Conservation (phyloP, 352 stramenopile species). For the Pythium graminicola region DNA sequence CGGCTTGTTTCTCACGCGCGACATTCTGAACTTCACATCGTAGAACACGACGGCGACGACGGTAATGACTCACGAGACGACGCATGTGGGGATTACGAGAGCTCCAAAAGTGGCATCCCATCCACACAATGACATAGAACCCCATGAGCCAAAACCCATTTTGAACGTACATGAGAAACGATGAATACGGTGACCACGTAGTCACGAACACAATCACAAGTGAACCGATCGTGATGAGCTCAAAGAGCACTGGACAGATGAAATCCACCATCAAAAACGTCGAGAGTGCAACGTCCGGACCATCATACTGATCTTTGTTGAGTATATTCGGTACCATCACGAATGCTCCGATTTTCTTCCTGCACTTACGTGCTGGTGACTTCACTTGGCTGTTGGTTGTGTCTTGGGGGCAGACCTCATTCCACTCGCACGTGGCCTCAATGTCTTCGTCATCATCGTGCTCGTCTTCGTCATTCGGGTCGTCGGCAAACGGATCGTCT, state of each 20-base stretch:
- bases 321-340: slow-evolving; percentile 67
- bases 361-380: slow-evolving; percentile 40
- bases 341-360: slow-evolving; percentile 54
- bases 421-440: slow-evolving; percentile 29
- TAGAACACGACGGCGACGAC: slow-evolving; percentile 64
- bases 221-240: slow-evolving; percentile 62
- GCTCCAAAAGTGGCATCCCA: slow-evolving; percentile 83
- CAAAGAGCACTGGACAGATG: slow-evolving; percentile 73
- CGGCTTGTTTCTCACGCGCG: slow-evolving; percentile 71
- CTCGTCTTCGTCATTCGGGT: slow-evolving; percentile 68
- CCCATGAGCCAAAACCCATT: slow-evolving; percentile 69
- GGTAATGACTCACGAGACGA: slow-evolving; percentile 84
- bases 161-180: slow-evolving; percentile 81
- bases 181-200: slow-evolving; percentile 52
- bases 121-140: slow-evolving; percentile 69
- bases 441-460: slow-evolving; percentile 51
- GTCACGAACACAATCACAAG: slow-evolving; percentile 52
- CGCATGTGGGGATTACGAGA: slow-evolving; percentile 80
- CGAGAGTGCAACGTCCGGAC: slow-evolving; percentile 70
- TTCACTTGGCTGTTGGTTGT: slow-evolving; percentile 36
- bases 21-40: slow-evolving; percentile 61
- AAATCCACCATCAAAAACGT: slow-evolving; percentile 81
- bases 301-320: slow-evolving; percentile 73
- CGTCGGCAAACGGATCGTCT: slow-evolving; percentile 72
- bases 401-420: no score